Conservation (phyloP, 106 monocot species). For the Dendrobium nobile region DNA sequence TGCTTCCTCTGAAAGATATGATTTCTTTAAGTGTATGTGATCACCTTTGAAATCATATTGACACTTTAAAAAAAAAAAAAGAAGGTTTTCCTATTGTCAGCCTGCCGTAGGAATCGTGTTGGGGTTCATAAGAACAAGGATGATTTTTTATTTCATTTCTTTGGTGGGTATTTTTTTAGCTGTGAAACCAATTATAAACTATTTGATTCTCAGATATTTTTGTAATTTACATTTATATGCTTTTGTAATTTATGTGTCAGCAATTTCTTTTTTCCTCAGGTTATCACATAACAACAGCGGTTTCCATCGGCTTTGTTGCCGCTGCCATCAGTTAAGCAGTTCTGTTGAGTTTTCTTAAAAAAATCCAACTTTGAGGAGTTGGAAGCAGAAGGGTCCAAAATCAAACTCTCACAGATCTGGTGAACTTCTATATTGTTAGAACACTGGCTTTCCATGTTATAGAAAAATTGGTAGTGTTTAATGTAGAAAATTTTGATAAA, state of each 20-base stretch:
- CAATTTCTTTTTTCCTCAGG: constrained; percentile 23
- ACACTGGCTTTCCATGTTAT: no score
- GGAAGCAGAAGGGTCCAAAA: no score
- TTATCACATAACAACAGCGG: constrained; percentile 74
- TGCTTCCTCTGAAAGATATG: no score
- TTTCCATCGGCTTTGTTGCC: constrained; percentile 71
- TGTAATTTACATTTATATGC: no score
- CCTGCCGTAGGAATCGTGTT: constrained; percentile 78
- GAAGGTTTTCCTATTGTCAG: constrained; percentile 30
- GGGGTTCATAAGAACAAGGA: constrained; percentile 82
- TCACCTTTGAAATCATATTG: no score
- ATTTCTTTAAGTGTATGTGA: no score
- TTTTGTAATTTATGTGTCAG: no score
- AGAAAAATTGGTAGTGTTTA: no score
- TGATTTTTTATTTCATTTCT: constrained; percentile 83
- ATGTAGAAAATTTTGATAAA: no score
- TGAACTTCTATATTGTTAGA: no score
- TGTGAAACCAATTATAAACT: not conserved
- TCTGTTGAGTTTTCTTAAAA: constrained; percentile 48
- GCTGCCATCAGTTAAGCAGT: constrained; percentile 51
- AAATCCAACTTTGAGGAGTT: not conserved
- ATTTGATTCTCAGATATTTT: not conserved
- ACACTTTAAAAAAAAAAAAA: no score
- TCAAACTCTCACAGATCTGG: no score
- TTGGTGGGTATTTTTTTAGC: constrained; percentile 31